Conservation (phyloP, 2,329 filamentous ascomycete species). For the Neopestalotiopsis sp. region DNA sequence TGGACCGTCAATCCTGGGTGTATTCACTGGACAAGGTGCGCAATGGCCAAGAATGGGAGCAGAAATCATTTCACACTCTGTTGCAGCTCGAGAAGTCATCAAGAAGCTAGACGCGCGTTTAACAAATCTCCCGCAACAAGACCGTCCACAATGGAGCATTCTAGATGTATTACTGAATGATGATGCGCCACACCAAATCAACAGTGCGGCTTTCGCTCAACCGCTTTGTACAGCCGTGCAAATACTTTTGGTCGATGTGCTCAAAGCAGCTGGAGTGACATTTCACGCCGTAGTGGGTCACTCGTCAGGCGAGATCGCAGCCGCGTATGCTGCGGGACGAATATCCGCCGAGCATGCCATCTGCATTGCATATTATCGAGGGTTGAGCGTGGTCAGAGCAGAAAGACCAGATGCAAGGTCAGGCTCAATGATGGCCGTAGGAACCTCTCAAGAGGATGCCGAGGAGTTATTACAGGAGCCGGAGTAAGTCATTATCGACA, state of each 20-base stretch:
- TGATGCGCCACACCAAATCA: conserved; percentile 7
- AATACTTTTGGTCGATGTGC: conserved; percentile 41
- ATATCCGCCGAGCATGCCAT: conserved; percentile 37
- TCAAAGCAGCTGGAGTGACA: conserved; percentile 39
- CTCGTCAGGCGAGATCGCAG: conserved; percentile 49
- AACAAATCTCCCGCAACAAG: too few relatives aligned
- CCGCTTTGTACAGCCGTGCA: conserved; percentile 46
- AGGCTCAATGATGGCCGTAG: conserved; percentile 43
- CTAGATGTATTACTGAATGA: neutral
- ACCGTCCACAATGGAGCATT: conserved; percentile 19
- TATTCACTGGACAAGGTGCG: conserved; percentile 33
- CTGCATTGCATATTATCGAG: conserved; percentile 33
- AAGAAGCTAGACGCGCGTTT: too few relatives aligned
- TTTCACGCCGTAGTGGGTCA: conserved; percentile 44
- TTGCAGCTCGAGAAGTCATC: neutral
- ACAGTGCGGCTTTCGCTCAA: conserved; percentile 36
- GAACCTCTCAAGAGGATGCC: conserved; percentile 36
- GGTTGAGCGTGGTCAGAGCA: neutral
- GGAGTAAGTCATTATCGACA: too few relatives aligned
- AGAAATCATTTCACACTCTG: conserved; percentile 25
- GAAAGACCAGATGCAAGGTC: neutral
- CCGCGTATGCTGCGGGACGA: conserved; percentile 44
- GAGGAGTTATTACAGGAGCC: conserved; percentile 21
- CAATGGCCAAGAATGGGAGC: conserved; percentile 38
- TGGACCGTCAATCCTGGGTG: conserved; percentile 30